Base-by-base conservation (phyloP, 2,329 filamentous ascomycete genomes). In the Endothia cerciana region DNA sequence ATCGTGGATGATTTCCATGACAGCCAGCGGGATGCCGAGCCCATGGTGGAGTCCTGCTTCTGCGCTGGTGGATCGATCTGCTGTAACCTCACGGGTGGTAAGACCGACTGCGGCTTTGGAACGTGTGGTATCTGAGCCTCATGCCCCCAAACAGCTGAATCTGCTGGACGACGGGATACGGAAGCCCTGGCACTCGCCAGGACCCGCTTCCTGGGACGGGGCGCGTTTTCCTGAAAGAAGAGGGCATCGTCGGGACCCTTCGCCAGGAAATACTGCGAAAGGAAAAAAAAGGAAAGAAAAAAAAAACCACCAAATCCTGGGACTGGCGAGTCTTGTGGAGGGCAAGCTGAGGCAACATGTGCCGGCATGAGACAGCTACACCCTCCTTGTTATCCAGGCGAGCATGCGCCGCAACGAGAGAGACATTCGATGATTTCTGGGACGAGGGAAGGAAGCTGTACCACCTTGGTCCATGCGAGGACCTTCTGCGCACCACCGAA, bases 101-200 rank as follows among this genome's bases (percentile, higher is more conserved):
- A 55, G n/a, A 45, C 60, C 1, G 58, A 67, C 51, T 66, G 66
- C 28, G 61, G 58, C 30, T 63, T 60, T 45, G 67, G 68, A 4
- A 36, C 64, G 4, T 77, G 75, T 53, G 72, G 75, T 4, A 67
- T 76, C 33, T 74, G 69, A 70, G 36, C 17, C 22, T 1, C 22
- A 36, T 38, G 40, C 2, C 19, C 11, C 33, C 25, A 36, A 19
- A n/a, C 49, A 19, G 22, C 41, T 36, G 19, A 59, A 30, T 25
- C 22, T 36, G 7, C 6, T 2, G 3, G 55, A n/a, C 17, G n/a
- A 41, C 30, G 33, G 13, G 19, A 45, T 45, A 19, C 5, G 43
- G 19, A 53, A 7, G 17, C 53, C 30, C 28, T 4, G 17, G 22
- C 8, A 56, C 33, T 19, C 11, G 15, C 30, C 30, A 38, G 5